A percentile compares a stretch with the other conserved stretches of the same genome.
Conservation (phyloP, 2,329 filamentous ascomycete genomes). For the Tricladium varicosporioides region DNA sequence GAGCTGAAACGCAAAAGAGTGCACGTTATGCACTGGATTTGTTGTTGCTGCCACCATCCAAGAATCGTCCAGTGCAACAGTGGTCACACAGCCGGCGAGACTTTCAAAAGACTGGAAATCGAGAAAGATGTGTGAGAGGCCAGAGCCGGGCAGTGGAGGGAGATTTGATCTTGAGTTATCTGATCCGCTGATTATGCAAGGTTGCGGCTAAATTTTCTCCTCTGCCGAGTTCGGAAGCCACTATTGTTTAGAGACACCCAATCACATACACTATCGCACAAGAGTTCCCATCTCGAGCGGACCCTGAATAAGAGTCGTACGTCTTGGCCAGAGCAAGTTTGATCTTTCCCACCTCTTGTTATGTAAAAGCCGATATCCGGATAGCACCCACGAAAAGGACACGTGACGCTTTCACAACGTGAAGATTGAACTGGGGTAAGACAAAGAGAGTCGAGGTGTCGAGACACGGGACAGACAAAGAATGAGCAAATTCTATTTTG, state of each 20-base stretch:
- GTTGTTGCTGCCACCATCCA: not conserved
- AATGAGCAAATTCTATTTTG: constrained; percentile 50
- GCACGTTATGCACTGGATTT: not conserved
- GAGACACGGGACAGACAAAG: not conserved
- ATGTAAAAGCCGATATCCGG: constrained; percentile 9
- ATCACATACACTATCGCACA: constrained; percentile 11
- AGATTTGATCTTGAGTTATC: constrained; percentile 9
- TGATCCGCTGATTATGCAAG: constrained; percentile 8
- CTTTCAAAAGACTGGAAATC: not conserved
- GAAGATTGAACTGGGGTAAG: not conserved
- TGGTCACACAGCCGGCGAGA: not conserved
- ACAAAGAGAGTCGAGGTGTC: not conserved
- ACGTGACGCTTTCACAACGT: constrained; percentile 7
- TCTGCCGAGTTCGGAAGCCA: constrained; percentile 5
- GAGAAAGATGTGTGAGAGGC: not conserved
- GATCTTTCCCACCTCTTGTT: not conserved
- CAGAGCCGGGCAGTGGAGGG: not conserved
- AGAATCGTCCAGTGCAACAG: not conserved
- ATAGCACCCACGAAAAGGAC: not conserved
- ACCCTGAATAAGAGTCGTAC: constrained; percentile 11
- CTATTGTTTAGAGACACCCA: constrained; percentile 2
- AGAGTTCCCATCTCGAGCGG: constrained; percentile 2
- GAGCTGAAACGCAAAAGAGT: not conserved
- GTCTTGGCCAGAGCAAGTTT: constrained; percentile 9
- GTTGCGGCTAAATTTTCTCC: not conserved